Conservation (phyloP, 176 grass and related monocot species). For the Oryza australiensis region DNA sequence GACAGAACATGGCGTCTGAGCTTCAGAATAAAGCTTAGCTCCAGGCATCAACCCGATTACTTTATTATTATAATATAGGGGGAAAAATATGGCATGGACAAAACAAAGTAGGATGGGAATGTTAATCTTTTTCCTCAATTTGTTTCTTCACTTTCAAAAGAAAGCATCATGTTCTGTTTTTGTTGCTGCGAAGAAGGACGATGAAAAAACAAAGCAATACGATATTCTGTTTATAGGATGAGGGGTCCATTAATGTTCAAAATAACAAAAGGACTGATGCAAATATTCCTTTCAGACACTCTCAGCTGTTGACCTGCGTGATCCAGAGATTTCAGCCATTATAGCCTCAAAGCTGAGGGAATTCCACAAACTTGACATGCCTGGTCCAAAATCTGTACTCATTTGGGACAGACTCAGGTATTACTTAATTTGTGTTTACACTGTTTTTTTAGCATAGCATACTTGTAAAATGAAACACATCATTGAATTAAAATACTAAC, state of each 20-base stretch:
- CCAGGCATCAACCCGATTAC: neutral
- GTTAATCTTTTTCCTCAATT: constrained; percentile 21
- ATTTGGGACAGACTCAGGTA: constrained; percentile 94
- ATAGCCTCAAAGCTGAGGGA: constrained; percentile 73
- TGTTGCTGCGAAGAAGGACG: neutral
- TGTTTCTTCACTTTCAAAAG: neutral
- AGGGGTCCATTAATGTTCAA: neutral
- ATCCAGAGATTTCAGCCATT: constrained; percentile 71
- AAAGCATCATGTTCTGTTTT: constrained; percentile 14
- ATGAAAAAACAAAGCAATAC: neutral
- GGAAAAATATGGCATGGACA: neutral
- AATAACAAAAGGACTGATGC: constrained; percentile 27
- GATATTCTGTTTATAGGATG: neutral
- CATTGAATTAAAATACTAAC: neutral
- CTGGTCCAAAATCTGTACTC: constrained; percentile 58
- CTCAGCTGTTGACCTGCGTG: constrained; percentile 70
- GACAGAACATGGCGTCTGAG: neutral
- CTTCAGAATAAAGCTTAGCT: constrained; percentile 1
- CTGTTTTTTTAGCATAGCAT: neutral
- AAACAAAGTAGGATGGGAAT: neutral
- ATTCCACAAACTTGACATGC: constrained; percentile 88
- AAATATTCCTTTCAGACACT: constrained; percentile 55
- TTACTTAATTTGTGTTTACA: neutral
- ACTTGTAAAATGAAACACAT: constrained; percentile 2
- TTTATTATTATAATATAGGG: neutral